Conservation (phyloP, 768 basidiomycete species). For the Podaxis mareebaensis region DNA sequence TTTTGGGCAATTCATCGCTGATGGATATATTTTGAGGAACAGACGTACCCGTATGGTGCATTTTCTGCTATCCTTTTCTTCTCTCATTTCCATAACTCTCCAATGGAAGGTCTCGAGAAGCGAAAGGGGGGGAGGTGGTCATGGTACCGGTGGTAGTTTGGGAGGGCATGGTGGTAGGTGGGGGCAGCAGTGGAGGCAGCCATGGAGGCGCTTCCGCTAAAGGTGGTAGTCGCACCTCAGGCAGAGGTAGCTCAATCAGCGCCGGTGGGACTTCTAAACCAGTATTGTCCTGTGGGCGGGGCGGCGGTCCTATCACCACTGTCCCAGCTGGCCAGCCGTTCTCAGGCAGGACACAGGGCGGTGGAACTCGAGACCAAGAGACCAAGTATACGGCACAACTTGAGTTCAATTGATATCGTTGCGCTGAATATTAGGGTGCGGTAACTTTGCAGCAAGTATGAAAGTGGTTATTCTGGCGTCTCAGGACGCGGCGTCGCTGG, state of each 20-base stretch:
- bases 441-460: slow-evolving; percentile 24
- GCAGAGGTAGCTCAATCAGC: not conserved
- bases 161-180: no score
- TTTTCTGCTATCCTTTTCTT: no score
- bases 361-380: not conserved
- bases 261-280: not conserved
- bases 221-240: not conserved
- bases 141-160: not conserved
- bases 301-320: not conserved
- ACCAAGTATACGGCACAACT: not conserved
- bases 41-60: not conserved
- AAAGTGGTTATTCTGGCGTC: slow-evolving; percentile 61
- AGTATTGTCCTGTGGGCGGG: not conserved
- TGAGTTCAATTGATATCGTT: not conserved
- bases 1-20: no score
- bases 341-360: not conserved
- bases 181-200: not conserved
- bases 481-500: slow-evolving; percentile 45
- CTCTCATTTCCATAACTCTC: not conserved
- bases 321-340: not conserved
- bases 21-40: not conserved
- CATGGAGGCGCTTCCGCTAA: not conserved
- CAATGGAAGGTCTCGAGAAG: not conserved
- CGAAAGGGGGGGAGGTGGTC: not conserved
- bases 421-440: not conserved